Conservation (phyloP, 1,139 yeast genomes). For the Yamadazyma diospyri region DNA sequence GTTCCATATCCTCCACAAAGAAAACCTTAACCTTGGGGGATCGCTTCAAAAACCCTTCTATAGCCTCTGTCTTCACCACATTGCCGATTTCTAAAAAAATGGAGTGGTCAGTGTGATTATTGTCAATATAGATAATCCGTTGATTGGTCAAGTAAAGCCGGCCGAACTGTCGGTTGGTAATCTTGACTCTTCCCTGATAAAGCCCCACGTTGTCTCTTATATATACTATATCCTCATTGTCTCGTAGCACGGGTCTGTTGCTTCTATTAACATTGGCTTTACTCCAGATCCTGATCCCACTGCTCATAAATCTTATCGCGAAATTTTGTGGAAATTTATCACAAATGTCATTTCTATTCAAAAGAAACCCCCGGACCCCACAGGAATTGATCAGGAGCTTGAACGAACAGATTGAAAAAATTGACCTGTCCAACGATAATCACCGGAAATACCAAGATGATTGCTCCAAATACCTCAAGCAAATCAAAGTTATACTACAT, state of each 20-base stretch:
- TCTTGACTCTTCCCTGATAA: constrained; percentile 68
- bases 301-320: constrained; percentile 3
- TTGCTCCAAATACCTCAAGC: constrained; percentile 62
- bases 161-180: constrained; percentile 66
- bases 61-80: constrained; percentile 18
- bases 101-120: constrained; percentile 39
- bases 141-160: constrained; percentile 71
- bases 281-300: constrained; percentile 29
- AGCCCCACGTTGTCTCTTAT: constrained; percentile 61
- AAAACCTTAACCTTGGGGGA: constrained; percentile 67
- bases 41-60: constrained; percentile 67
- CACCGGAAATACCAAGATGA: constrained; percentile 72
- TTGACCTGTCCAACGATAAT: constrained; percentile 54
- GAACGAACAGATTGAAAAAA: constrained; percentile 67
- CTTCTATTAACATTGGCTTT: constrained; percentile 39
- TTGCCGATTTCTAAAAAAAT: constrained; percentile 48
- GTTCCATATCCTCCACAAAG: constrained; percentile 10
- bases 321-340: background rate
- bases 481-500: constrained; percentile 63
- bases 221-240: constrained; percentile 39
- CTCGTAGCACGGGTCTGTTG: constrained; percentile 43
- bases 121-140: constrained; percentile 72
- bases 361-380: constrained; percentile 90
- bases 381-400: constrained; percentile 74
- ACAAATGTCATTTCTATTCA: constrained; percentile 82